Base-by-base conservation (phyloP, 495 filamentous ascomycete genomes). In the Glutinoglossum americanum region DNA sequence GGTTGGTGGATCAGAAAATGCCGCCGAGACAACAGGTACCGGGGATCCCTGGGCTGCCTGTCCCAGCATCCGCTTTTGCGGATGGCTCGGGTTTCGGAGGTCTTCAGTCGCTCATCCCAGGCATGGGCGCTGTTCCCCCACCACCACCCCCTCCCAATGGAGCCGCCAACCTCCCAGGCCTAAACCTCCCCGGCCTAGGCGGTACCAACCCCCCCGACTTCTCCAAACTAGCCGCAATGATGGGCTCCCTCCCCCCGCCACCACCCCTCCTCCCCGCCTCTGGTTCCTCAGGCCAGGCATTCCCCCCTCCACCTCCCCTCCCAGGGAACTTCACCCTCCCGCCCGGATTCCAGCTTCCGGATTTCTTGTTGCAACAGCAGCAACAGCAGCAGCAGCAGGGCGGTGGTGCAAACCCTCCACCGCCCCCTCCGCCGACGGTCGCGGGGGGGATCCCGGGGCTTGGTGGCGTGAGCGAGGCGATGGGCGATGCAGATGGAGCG, bases 1-100 rank as follows among this genome's bases (percentile, higher is more conserved):
- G 87, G 8, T 73, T 98, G n/a, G 84, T 92, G 28, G 92, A 98
- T 64, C 92, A 98, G 68, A 86, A 87, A 63, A 87, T 88, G 77
- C 81, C 83, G 23, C 64, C 71, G 19, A 68, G 72, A 45, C 69
- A 67, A 27, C 61, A 75, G 35, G 61, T 80, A 17, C 80, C 79
- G 5, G 80, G 80, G 33, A 73, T 82, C 59, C 69, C 67, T 57
- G 75, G 69, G 55, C 62, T 64, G 10, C 59, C 59, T 11, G 59
- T 57, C 11, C 57, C 57, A 11, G 1, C 57, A n/a, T 57, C 48
- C n/a, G 28, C 57, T 33, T 30, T 45, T 19, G 27, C 35, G 0
- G 59, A 59, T 19, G 66, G 69, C 23, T 62, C 69, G 1, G 70
- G 70, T 39, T 70, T 64, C 17, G 65, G 65, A 1, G 64, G 68